phyloP scores from a whole-genome alignment of 2,329 filamentous ascomycete genomes.

The Teratosphaeria zuluensis region DNA sequence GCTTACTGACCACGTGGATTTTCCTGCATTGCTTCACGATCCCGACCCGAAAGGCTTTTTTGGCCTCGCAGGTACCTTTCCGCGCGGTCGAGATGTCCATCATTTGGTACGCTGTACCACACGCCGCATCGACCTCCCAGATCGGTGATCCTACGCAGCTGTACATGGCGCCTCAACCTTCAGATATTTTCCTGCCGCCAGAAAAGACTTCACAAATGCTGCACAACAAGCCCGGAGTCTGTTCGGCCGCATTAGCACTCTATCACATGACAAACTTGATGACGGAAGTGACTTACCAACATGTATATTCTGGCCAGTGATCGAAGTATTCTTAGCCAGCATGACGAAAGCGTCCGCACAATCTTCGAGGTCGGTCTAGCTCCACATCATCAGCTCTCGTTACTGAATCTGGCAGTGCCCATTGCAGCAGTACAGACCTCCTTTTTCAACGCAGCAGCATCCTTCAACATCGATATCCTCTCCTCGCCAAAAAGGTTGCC shows the following conservation, averaged over 20 bases:
- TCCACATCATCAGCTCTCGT: not conserved
- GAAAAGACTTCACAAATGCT: not conserved
- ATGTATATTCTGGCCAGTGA: slow-evolving; percentile 38
- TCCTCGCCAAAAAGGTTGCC: slow-evolving; percentile 40
- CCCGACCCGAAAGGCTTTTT: too few relatives aligned
- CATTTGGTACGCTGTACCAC: too few relatives aligned
- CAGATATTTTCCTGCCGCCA: too few relatives aligned
- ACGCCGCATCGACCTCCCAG: too few relatives aligned
- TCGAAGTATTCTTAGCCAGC: slow-evolving; percentile 44
- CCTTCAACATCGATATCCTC: slow-evolving; percentile 42
- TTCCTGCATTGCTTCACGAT: too few relatives aligned
- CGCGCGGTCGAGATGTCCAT: too few relatives aligned
- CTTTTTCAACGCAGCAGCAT: slow-evolving; percentile 52
- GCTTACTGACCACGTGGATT: too few relatives aligned
- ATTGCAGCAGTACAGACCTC: slow-evolving; percentile 35
- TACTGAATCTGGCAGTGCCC: too few relatives aligned
- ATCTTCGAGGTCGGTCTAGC: slow-evolving; percentile 41
- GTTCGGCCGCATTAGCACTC: not conserved
- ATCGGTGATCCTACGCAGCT: too few relatives aligned
- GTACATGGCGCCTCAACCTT: too few relatives aligned
- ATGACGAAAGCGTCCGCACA: slow-evolving; percentile 47
- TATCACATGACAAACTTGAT: not conserved
- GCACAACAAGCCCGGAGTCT: not conserved
- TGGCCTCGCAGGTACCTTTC: too few relatives aligned
- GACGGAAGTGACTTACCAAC: slow-evolving; percentile 25